A percentile compares a stretch with the other conserved stretches of the same genome.
Conservation (phyloP, 1,139 yeast genomes). For the Geotrichum fermentans region DNA sequence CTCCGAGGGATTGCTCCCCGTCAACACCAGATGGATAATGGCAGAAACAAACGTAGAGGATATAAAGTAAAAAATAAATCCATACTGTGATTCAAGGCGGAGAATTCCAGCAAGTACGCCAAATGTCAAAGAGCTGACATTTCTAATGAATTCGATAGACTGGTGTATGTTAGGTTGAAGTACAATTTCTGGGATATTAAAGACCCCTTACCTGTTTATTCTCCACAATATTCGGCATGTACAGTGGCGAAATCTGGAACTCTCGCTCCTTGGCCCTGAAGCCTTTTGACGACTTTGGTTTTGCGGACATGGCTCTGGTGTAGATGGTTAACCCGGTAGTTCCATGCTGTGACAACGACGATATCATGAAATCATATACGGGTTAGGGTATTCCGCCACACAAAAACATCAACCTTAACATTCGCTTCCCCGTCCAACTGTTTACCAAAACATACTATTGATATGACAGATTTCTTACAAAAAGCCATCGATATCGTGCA, state of each 20-base stretch:
- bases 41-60: conserved; percentile 47
- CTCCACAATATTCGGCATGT: conserved; percentile 12
- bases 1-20: conserved; percentile 42
- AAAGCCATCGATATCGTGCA: conserved; percentile 93
- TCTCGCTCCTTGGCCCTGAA: conserved; percentile 13
- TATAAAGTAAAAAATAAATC: conserved; percentile 54
- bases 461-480: conserved; percentile 72
- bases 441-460: background rate
- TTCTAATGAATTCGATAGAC: conserved; percentile 53
- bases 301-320: background rate
- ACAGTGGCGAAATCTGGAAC: conserved; percentile 18
- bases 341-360: background rate
- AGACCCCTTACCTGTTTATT: conserved; percentile 18
- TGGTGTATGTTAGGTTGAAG: conserved; percentile 17
- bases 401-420: background rate
- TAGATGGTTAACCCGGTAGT: too few relatives aligned
- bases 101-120: conserved; percentile 73
- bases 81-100: conserved; percentile 59
- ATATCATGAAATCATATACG: background rate
- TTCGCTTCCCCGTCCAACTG: background rate
- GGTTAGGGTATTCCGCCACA: background rate
- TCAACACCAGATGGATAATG: conserved; percentile 43
- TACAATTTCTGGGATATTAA: too few relatives aligned
- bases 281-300: background rate
- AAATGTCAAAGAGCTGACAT: conserved; percentile 57